A percentile compares a stretch with the other conserved stretches of the same genome.
Conservation (phyloP, 106 monocot species). For the Alisma plantagoaquatica region DNA sequence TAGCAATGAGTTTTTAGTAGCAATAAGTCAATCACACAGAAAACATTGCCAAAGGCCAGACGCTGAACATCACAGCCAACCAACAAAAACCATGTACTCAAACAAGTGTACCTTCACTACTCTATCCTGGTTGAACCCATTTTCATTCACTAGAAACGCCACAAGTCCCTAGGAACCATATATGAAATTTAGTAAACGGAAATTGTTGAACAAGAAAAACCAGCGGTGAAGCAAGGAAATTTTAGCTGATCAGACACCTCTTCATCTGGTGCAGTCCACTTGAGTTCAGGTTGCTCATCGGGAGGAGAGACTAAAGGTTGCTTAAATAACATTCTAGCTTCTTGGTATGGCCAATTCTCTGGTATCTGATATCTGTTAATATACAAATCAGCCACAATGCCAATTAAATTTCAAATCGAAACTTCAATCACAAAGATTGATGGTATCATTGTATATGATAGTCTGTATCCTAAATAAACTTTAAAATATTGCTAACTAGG, state of each 20-base stretch:
- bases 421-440: too few species aligned
- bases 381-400: too few species aligned
- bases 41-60: too few species aligned
- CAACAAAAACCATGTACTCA: too few species aligned
- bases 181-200: too few species aligned
- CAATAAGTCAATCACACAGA: too few species aligned
- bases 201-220: neutral
- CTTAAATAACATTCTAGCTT: conserved; percentile 69
- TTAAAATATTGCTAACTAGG: too few species aligned
- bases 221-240: neutral
- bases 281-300: conserved; percentile 26
- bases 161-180: conserved; percentile 40
- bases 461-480: too few species aligned
- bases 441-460: too few species aligned
- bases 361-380: conserved; percentile 73
- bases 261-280: conserved; percentile 77
- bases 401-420: too few species aligned
- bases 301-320: conserved; percentile 27
- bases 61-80: too few species aligned
- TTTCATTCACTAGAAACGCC: conserved; percentile 67
- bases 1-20: too few species aligned
- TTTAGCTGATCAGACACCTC: conserved; percentile 29
- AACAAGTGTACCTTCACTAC: conserved; percentile 63
- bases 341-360: conserved; percentile 83
- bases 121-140: conserved; percentile 73